Percentiles rank a stretch among this genome's conserved stretches.
Conservation (phyloP, 75 land plant species). For the Selaginella tamariscina region DNA sequence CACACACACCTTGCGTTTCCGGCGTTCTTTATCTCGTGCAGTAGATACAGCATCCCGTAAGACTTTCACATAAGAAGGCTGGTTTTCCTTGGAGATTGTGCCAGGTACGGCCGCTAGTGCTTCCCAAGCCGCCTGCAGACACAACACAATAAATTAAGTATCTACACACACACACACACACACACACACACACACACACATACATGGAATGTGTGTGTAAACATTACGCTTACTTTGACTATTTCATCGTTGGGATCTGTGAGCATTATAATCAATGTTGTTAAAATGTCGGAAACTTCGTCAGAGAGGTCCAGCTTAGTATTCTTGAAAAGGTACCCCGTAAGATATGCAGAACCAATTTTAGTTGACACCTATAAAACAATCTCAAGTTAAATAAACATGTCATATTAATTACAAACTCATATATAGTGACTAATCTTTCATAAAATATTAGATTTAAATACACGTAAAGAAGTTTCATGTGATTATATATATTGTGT, state of each 20-base stretch:
- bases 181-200: too few relatives aligned
- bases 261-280: conserved; percentile 70
- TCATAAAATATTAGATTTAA: not conserved
- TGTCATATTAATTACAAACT: not conserved
- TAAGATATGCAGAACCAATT: conserved; percentile 66
- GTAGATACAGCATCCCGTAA: conserved; percentile 98
- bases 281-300: conserved; percentile 74
- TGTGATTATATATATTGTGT: too few relatives aligned
- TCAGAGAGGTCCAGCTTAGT: conserved; percentile 78
- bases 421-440: not conserved
- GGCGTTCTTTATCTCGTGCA: conserved; percentile 91
- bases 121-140: conserved; percentile 80
- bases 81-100: conserved; percentile 70
- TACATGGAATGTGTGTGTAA: too few relatives aligned
- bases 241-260: conserved; percentile 69
- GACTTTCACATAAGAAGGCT: conserved; percentile 73
- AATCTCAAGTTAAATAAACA: too few relatives aligned
- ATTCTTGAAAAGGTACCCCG: conserved; percentile 84
- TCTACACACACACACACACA: too few relatives aligned
- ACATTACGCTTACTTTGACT: conserved; percentile 41
- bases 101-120: conserved; percentile 72
- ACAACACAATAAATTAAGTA: not conserved
- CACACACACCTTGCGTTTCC: conserved; percentile 65
- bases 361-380: conserved; percentile 56
- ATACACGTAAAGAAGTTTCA: conserved; percentile 54